Conservation (phyloP, 345 rosid genomes). For the Zanthoxylum bungeanum region DNA sequence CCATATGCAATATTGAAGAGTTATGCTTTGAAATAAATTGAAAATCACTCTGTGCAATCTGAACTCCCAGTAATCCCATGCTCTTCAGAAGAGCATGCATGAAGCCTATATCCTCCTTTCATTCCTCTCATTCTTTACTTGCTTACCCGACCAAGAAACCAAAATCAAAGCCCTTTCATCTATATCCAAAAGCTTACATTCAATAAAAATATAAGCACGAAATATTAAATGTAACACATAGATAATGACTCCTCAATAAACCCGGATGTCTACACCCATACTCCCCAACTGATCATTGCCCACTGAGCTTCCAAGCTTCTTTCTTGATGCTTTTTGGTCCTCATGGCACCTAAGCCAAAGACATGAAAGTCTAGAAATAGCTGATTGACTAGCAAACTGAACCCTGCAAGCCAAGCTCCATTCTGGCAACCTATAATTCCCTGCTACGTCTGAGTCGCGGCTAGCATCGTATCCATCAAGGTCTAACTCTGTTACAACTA, state of each 20-base stretch:
- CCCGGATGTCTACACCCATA: conserved; percentile 28
- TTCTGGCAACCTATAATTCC: conserved; percentile 31
- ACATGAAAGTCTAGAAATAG: conserved; percentile 31
- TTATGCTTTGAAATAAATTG: no score
- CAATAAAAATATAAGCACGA: background rate
- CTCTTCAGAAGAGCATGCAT: no score
- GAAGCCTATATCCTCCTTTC: background rate
- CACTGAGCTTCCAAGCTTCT: conserved; percentile 22
- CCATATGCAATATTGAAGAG: no score
- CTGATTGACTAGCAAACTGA: conserved; percentile 42
- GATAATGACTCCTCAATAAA: conserved; percentile 21
- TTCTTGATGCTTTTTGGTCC: conserved; percentile 23
- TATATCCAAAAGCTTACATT: background rate
- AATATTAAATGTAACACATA: background rate
- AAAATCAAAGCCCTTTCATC: background rate
- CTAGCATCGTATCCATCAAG: conserved; percentile 49
- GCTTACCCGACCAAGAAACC: conserved; percentile 3
- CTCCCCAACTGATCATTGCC: conserved; percentile 20
- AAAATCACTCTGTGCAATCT: no score
- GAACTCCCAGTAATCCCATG: no score
- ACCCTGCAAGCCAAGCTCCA: conserved; percentile 39
- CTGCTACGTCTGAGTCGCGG: conserved; percentile 17
- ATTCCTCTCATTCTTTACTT: background rate
- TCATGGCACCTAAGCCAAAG: conserved; percentile 26
- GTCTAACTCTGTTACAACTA: conserved; percentile 44